Evolutionary conservation across 352 stramenopile genomes (phyloP).

Genomic region (Halophytophthora batemanensis): DNA sequence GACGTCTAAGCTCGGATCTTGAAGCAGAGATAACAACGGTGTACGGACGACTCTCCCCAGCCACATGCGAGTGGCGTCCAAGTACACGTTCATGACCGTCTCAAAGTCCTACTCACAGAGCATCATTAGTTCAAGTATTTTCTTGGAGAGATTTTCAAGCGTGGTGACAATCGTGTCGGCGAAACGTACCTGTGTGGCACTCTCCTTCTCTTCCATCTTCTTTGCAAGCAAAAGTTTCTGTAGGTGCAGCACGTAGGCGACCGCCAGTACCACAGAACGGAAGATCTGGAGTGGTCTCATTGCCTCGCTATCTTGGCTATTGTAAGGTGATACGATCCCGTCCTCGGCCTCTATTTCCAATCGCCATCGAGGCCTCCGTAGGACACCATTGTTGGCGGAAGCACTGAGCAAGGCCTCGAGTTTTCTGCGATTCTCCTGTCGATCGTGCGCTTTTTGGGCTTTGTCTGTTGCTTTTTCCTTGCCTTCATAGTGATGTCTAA

Average conservation of each 20-base stretch:
- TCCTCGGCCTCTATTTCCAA: constrained; percentile 35
- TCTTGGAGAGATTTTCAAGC: background rate
- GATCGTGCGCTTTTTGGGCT: constrained; percentile 28
- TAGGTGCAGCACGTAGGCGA: constrained; percentile 27
- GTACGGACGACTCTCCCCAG: constrained; percentile 45
- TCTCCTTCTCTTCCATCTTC: constrained; percentile 37
- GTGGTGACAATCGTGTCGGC: background rate
- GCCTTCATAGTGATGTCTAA: background rate
- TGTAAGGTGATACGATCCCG: constrained; percentile 27
- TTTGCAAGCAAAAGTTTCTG: constrained; percentile 31
- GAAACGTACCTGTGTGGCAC: constrained; percentile 21
- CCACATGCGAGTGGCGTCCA: constrained; percentile 64
- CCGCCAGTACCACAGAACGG: constrained; percentile 29
- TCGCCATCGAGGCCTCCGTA: constrained; percentile 50
- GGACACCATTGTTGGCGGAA: constrained; percentile 21
- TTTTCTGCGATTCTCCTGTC: constrained; percentile 38
- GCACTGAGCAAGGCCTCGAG: constrained; percentile 37
- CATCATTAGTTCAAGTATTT: constrained; percentile 9
- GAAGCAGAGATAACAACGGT: constrained; percentile 46
- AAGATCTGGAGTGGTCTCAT: constrained; percentile 42
- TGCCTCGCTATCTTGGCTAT: constrained; percentile 12
- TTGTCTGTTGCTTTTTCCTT: constrained; percentile 7
- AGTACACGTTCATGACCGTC: constrained; percentile 60
- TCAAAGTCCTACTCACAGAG: constrained; percentile 47
- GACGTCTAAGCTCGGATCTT: constrained; percentile 49